Evolutionary conservation across 2,329 filamentous ascomycete species (phyloP).

Genomic region (Trichophyton verrucosum): DNA sequence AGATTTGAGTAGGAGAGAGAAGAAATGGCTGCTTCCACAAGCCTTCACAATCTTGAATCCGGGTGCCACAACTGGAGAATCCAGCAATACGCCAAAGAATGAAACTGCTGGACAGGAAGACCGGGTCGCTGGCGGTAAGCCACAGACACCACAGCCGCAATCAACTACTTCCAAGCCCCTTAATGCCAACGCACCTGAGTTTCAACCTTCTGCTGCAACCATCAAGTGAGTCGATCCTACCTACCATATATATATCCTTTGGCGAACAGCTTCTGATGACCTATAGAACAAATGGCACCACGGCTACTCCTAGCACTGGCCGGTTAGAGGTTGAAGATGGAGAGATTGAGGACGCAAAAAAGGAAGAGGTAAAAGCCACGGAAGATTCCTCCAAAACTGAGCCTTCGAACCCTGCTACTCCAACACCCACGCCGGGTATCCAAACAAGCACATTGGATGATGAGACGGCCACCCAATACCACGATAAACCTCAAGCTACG

Average conservation of each 20-base stretch:
- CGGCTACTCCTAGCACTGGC: slow-evolving; percentile 17
- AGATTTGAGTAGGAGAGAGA: slow-evolving; percentile 37
- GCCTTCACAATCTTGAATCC: slow-evolving; percentile 31
- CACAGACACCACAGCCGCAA: slow-evolving; percentile 16
- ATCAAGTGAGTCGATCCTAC: slow-evolving; percentile 25
- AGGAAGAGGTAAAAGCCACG: slow-evolving; percentile 19
- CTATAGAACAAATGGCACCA: slow-evolving; percentile 20
- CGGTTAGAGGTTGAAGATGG: slow-evolving; percentile 33
- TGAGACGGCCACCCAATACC: not conserved
- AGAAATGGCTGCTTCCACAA: slow-evolving; percentile 38
- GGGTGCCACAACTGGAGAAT: not conserved
- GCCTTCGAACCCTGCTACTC: not conserved
- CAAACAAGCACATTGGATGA: not conserved
- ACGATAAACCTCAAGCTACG: not conserved
- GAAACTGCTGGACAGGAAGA: not conserved
- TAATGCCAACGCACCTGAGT: slow-evolving; percentile 32
- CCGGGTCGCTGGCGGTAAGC: not conserved
- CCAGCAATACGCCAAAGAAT: not conserved
- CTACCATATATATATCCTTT: not conserved
- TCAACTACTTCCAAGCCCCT: slow-evolving; percentile 25
- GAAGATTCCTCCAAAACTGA: not conserved
- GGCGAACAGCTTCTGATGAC: slow-evolving; percentile 15
- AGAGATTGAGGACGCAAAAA: slow-evolving; percentile 36
- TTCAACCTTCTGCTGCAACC: slow-evolving; percentile 22
- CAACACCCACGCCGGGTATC: not conserved